A percentile compares a stretch with the other conserved stretches of the same genome.
Conservation (phyloP, 192 early-diverging fungal genomes). For the Glomus cerebriforme region DNA sequence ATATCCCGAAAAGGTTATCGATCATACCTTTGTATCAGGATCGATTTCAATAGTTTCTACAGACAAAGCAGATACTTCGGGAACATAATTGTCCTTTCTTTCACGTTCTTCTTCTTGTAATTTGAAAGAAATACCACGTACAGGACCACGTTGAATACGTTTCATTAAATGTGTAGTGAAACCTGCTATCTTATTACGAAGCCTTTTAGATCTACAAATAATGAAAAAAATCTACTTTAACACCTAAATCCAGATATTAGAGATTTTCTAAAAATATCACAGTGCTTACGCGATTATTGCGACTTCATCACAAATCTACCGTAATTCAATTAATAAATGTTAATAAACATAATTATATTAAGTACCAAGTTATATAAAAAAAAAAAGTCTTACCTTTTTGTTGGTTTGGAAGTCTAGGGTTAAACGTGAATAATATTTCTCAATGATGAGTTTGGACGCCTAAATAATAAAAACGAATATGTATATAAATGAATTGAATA, state of each 20-base stretch:
- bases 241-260: background rate
- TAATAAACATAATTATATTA: background rate
- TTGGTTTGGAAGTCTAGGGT: conserved; percentile 99
- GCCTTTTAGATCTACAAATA: conserved; percentile 77
- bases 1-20: background rate
- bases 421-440: conserved; percentile 99
- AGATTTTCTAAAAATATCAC: background rate
- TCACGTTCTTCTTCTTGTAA: conserved; percentile 99
- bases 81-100: conserved; percentile 99
- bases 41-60: conserved; percentile 92
- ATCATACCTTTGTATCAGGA: conserved; percentile 87
- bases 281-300: conserved; percentile 79
- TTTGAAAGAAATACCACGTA: conserved; percentile 99
- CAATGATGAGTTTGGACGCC: conserved; percentile 99
- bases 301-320: conserved; percentile 65
- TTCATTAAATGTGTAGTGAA: conserved; percentile 99
- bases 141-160: conserved; percentile 98
- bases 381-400: conserved; percentile 89
- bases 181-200: conserved; percentile 99
- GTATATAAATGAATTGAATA: background rate
- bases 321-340: background rate
- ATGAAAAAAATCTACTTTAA: background rate
- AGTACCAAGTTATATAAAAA: background rate
- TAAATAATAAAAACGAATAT: background rate
- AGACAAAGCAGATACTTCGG: conserved; percentile 96